A percentile compares a stretch with the other conserved stretches of the same genome.
Evolutionary conservation across 2,329 filamentous ascomycete species (phyloP).

Genomic region (Endothia cerciana): DNA sequence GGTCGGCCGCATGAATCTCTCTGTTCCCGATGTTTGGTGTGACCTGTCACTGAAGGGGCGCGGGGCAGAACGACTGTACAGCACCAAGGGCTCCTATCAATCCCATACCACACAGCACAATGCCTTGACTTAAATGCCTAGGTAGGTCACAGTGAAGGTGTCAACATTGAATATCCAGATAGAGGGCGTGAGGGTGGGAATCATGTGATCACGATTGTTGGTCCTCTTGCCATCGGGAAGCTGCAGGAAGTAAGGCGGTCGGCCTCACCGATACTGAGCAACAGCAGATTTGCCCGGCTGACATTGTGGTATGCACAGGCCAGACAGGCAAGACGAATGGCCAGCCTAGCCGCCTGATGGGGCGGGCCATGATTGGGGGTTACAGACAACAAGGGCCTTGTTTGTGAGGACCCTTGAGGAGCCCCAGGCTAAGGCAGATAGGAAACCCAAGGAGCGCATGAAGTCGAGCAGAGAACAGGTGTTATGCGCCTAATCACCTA

Average conservation of each 20-base stretch:
- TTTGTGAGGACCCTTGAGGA: neutral
- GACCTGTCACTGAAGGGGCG: too few relatives aligned
- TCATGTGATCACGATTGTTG: neutral
- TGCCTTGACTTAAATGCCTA: too few relatives aligned
- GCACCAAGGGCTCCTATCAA: too few relatives aligned
- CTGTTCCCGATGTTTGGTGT: too few relatives aligned
- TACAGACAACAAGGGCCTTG: conserved; percentile 18
- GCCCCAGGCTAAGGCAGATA: conserved; percentile 10
- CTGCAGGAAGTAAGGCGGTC: conserved; percentile 1
- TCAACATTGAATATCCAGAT: neutral
- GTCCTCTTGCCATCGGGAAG: neutral
- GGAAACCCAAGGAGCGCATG: conserved; percentile 8
- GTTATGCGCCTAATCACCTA: conserved; percentile 15
- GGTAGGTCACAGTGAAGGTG: too few relatives aligned
- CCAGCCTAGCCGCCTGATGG: neutral
- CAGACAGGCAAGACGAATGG: neutral
- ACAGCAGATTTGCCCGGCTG: neutral
- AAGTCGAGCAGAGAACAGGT: conserved; percentile 10
- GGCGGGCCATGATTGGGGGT: too few relatives aligned
- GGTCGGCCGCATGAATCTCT: too few relatives aligned
- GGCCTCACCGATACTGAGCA: neutral
- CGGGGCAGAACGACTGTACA: too few relatives aligned
- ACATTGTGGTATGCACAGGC: conserved; percentile 1
- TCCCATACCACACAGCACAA: too few relatives aligned
- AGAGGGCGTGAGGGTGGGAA: neutral